Conservation (phyloP, 345 rosid genomes). For the Clarkia xantiana region DNA sequence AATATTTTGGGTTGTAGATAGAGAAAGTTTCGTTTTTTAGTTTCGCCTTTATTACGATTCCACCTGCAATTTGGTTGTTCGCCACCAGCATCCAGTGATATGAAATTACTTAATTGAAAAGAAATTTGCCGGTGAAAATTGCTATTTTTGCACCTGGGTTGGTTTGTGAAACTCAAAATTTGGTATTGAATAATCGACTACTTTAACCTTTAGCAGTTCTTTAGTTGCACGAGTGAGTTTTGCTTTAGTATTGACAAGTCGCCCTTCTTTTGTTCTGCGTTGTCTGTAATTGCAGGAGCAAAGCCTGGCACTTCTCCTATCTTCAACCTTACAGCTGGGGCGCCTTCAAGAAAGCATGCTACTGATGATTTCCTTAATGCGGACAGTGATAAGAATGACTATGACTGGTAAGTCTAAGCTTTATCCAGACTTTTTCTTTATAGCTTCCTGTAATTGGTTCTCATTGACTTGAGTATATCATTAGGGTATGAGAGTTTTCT, state of each 20-base stretch:
- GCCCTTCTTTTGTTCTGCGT: neutral
- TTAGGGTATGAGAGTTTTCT: too few species aligned
- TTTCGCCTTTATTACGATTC: neutral
- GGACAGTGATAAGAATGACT: conserved; percentile 84
- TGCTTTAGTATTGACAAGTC: neutral
- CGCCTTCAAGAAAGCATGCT: conserved; percentile 40
- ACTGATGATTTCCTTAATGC: conserved; percentile 91
- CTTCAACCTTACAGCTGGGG: conserved; percentile 50
- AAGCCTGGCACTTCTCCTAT: conserved; percentile 75
- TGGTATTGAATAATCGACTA: too few species aligned
- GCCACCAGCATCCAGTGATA: too few species aligned
- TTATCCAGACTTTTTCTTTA: neutral
- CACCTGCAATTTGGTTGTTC: too few species aligned
- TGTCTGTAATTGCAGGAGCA: conserved; percentile 32
- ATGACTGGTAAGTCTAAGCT: conserved; percentile 60
- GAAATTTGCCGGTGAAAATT: too few species aligned
- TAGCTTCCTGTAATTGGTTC: neutral
- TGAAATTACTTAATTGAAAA: too few species aligned
- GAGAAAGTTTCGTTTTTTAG: too few species aligned
- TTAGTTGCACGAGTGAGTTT: neutral
- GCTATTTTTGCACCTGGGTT: too few species aligned
- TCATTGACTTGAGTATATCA: too few species aligned
- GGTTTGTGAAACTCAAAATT: too few species aligned
- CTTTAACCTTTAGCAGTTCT: too few species aligned
- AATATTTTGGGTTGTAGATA: neutral